phyloP scores from a whole-genome alignment of 2,329 filamentous ascomycete genomes.

The Ascochyta clinopodiicola region DNA sequence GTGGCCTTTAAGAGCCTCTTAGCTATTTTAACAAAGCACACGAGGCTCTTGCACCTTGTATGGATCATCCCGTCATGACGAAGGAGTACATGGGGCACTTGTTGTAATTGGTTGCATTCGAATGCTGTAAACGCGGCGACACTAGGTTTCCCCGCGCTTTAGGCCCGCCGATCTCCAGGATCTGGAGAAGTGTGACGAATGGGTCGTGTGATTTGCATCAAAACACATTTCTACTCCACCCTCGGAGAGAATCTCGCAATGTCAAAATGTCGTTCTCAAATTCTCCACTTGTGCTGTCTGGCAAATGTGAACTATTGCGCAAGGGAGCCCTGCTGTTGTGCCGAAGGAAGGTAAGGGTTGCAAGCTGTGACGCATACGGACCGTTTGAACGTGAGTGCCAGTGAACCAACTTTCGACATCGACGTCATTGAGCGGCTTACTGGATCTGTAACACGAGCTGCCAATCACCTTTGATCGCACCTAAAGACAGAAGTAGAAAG shows the following conservation, averaged over 20 bases:
- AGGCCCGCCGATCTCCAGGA: slow-evolving; percentile 1
- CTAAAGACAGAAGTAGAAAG: not conserved
- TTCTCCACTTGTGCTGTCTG: not conserved
- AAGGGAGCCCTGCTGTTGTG: slow-evolving; percentile 1
- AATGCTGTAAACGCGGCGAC: slow-evolving; percentile 8
- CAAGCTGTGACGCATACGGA: not conserved
- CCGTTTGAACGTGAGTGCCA: not conserved
- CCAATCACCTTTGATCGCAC: not conserved
- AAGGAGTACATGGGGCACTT: slow-evolving; percentile 4
- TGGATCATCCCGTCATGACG: slow-evolving; percentile 14
- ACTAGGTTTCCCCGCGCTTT: slow-evolving; percentile 13
- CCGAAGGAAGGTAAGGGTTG: slow-evolving; percentile 5
- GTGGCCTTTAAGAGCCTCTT: not conserved
- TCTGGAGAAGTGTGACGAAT: slow-evolving; percentile 4
- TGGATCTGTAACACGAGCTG: not conserved
- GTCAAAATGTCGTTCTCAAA: not conserved
- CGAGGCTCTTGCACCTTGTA: not conserved
- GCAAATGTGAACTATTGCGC: not conserved
- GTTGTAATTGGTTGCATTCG: slow-evolving; percentile 10
- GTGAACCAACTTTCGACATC: not conserved
- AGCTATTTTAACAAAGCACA: slow-evolving; percentile 5
- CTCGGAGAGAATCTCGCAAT: slow-evolving; percentile 15
- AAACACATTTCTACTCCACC: not conserved
- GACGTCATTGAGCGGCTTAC: not conserved
- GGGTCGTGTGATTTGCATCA: slow-evolving; percentile 2